These are phyloP conservation scores for Colletotrichum siamense DNA, from an alignment of 2,329 filamentous ascomycete genomes.

Conservation along the genomic window DNA sequence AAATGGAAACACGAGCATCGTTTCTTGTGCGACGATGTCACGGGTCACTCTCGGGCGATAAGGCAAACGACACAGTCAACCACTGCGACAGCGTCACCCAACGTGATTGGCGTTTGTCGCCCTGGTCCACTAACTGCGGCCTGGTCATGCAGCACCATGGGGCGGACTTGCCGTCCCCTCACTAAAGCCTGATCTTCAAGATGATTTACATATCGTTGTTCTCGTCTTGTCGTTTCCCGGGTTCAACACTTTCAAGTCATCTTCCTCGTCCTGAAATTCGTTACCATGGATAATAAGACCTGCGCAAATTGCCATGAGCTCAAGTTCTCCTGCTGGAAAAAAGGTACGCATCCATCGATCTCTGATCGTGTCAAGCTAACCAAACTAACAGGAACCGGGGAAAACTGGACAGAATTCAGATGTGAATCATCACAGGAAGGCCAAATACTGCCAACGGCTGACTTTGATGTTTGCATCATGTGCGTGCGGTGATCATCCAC, in stretches of 20 bases:
- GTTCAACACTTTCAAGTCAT: background rate
- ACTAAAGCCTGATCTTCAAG: background rate
- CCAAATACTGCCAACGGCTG: background rate
- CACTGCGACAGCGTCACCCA: background rate
- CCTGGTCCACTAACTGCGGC: background rate
- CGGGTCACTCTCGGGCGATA: background rate
- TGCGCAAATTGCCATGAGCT: background rate
- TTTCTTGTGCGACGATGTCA: background rate
- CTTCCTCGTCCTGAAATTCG: background rate
- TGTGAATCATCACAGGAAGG: background rate
- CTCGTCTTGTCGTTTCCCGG: no score
- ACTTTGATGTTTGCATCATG: conserved; percentile 15
- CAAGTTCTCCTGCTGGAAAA: conserved; percentile 1
- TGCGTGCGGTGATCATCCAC: background rate
- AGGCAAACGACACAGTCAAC: background rate
- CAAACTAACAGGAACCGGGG: background rate
- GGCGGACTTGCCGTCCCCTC: background rate
- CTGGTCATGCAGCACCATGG: background rate
- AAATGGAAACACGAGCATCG: background rate
- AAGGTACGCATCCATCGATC: background rate
- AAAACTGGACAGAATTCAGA: background rate
- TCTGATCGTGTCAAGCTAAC: background rate
- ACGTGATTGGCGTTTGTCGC: background rate
- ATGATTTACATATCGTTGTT: background rate
- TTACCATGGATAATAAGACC: background rate